Conservation (phyloP, 2,329 filamentous ascomycete species). For the Parascedosporium putredinis region DNA sequence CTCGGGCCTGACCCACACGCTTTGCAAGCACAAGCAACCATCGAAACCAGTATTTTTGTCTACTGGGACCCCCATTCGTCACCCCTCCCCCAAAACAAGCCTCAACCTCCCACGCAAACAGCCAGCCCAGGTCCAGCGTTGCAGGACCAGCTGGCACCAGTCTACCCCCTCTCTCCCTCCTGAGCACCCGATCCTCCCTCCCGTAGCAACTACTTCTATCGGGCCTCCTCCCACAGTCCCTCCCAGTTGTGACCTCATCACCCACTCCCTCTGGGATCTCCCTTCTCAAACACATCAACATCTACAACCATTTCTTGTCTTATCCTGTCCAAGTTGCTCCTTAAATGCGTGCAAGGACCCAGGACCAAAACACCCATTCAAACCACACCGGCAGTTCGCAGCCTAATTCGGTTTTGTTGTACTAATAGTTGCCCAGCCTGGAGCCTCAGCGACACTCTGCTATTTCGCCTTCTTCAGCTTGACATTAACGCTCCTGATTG, state of each 20-base stretch:
- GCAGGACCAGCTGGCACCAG: background rate
- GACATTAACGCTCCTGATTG: background rate
- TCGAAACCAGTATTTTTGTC: background rate
- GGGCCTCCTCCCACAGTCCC: background rate
- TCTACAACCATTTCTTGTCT: background rate
- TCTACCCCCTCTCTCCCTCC: background rate
- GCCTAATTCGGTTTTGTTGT: background rate
- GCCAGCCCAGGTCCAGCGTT: background rate
- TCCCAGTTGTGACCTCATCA: slow-evolving; percentile 4
- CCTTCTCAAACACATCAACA: background rate
- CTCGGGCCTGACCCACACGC: slow-evolving; percentile 2
- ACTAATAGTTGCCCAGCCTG: slow-evolving; percentile 8
- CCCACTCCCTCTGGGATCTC: background rate
- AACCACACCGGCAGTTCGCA: background rate
- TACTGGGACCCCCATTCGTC: background rate
- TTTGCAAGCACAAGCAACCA: slow-evolving; percentile 7
- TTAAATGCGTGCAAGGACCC: slow-evolving; percentile 1
- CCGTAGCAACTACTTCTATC: background rate
- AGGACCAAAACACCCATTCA: background rate
- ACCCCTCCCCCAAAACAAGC: slow-evolving; percentile 3
- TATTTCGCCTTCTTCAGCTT: slow-evolving; percentile 4
- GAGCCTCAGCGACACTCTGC: slow-evolving; percentile 7
- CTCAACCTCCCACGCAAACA: background rate
- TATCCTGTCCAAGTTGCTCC: background rate
- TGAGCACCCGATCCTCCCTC: background rate